These are phyloP conservation scores for Yamadazyma paraphyllophila DNA, from an alignment of 805 yeast genomes.

Conservation along the genomic window DNA sequence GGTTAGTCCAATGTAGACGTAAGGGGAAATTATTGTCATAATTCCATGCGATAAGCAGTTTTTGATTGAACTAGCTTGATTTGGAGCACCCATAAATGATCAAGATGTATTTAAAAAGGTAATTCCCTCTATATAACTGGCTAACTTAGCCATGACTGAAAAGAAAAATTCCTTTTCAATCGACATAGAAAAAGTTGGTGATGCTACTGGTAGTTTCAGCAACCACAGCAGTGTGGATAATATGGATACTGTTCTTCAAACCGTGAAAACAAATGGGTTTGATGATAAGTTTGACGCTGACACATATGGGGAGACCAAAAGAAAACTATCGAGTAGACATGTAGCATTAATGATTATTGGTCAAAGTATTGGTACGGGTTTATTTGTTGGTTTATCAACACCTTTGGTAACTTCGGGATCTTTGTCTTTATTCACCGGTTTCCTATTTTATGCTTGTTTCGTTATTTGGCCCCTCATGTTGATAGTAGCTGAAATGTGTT, in stretches of 20 bases:
- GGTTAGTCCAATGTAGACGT: too few relatives aligned
- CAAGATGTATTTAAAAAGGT: background rate
- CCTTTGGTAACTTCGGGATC: constrained; percentile 35
- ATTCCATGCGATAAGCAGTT: too few relatives aligned
- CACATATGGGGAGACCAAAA: constrained; percentile 29
- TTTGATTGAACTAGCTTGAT: too few relatives aligned
- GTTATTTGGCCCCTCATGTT: constrained; percentile 37
- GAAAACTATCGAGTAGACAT: constrained; percentile 30
- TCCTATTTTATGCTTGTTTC: constrained; percentile 27
- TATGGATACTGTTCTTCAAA: background rate
- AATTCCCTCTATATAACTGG: background rate
- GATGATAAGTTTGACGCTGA: constrained; percentile 24
- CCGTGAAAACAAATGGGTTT: constrained; percentile 18
- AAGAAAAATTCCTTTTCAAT: constrained; percentile 5
- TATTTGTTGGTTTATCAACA: constrained; percentile 30
- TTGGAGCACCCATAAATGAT: background rate
- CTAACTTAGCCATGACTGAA: background rate
- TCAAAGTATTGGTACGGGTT: constrained; percentile 35
- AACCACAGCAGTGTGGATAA: background rate
- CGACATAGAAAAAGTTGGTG: constrained; percentile 11
- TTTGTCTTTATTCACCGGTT: constrained; percentile 32
- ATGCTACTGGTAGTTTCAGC: background rate
- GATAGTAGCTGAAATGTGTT: constrained; percentile 38
- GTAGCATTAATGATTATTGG: constrained; percentile 36
- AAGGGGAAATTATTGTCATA: too few relatives aligned